Base-by-base conservation (phyloP, 2,329 filamentous ascomycete genomes). In the Fusarium nurragi region DNA sequence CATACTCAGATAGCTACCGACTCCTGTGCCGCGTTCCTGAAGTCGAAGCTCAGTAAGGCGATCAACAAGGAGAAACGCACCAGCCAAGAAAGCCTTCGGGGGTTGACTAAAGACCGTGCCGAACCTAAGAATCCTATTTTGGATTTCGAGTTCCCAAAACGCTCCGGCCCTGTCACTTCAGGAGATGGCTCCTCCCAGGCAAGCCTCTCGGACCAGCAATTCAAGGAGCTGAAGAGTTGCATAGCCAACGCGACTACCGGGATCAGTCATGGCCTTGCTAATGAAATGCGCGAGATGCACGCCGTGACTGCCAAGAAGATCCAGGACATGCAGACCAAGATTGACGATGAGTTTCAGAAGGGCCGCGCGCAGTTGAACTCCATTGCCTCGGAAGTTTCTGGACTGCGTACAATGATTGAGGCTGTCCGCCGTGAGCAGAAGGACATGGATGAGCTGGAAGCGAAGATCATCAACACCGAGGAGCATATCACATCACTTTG, bases 401-500 rank as follows among this genome's bases (percentile, higher is more conserved):
- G 30, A 10, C 16, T 43, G 18, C 47, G 38, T 36, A 19, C 19
- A 3, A 14, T 8, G 11, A 22, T 37, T 19, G 37, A 36, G 8
- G 19, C 32, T 37, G 23, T 21, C 4, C 47, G 19, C 6, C 32
- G 26, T 16, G 30, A 40, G 34, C 19, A 25, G 30, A 37, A 34
- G n/a, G 23, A 28, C 14, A 13, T 55, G 9, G 23, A 53, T 16
- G 30, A 44, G 21, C 7, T 53, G 26, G 23, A 41, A 30, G 28
- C 28, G 13, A 43, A 10, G 14, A 18, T 18, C 23, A 21, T 28
- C 30, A 55, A 43, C 5, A 30, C 43, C 16, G 47, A 55, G n/a
- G 19, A 53, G 37, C 37, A 28, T n/a, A 53, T 37, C 22, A n/a
- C 26, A 38, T 43, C 47, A 12, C 53, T 43, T 14, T 55, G 25